Percentiles rank a stretch among this genome's conserved stretches.
Conservation (phyloP, 1,139 yeast species). For the Eremothecium cymbalariae region DNA sequence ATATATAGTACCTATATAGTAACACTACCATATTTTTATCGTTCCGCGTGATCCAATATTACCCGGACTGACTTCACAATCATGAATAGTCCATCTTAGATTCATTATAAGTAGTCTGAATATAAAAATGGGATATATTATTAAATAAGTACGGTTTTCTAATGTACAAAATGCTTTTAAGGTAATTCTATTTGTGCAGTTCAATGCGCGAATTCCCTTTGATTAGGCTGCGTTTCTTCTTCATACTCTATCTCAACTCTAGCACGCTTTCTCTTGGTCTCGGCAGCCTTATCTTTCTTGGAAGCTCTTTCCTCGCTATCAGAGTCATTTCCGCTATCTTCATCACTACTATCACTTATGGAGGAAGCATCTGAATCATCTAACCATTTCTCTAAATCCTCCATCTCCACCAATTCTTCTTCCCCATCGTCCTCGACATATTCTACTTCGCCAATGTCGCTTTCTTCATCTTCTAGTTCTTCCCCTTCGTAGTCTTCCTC, state of each 20-base stretch:
- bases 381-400: conserved; percentile 85
- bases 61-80: too few species aligned
- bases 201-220: conserved; percentile 24
- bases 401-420: conserved; percentile 84
- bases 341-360: conserved; percentile 30
- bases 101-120: too few species aligned
- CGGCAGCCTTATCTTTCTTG: conserved; percentile 30
- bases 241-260: conserved; percentile 80
- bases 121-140: too few species aligned
- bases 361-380: conserved; percentile 42
- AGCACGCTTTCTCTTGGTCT: conserved; percentile 53
- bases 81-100: too few species aligned
- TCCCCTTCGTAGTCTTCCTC: conserved; percentile 58
- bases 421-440: conserved; percentile 81
- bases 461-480: conserved; percentile 48
- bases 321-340: conserved; percentile 31
- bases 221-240: conserved; percentile 38
- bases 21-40: too few species aligned
- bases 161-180: background rate
- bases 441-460: conserved; percentile 73
- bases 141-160: too few species aligned
- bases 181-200: too few species aligned
- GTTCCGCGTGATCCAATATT: too few species aligned
- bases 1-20: too few species aligned
- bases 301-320: conserved; percentile 33